Base-by-base conservation (phyloP, 768 basidiomycete genomes). In the Russula sp. region DNA sequence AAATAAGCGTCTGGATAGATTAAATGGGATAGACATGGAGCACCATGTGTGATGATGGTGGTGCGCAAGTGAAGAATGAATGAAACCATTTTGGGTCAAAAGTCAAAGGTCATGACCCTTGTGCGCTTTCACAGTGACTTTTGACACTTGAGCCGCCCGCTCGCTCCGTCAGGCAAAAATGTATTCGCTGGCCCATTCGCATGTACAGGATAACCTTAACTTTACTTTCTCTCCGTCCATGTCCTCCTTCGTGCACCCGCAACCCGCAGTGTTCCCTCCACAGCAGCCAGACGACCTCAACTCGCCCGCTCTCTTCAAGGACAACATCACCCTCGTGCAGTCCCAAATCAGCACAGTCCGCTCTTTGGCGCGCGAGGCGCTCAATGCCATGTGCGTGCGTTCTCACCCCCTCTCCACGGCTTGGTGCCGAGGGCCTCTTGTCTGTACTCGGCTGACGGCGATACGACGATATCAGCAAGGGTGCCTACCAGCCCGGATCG, bases 281-380 rank as follows among this genome's bases (percentile, higher is more conserved):
- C 54, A 57, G 2, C 57, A 59, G 35, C 57, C 63, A 40, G 61
- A 55, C 40, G 66, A 66, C 37, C 58, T 55, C n/a, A 66, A 66
- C 54, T 65, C 63, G n/a, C 63, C 66, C 5, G 37, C 54, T 6
- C 66, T 66, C 44, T 66, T 66, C 63, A 66, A 65, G 51, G 55
- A 64, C 6, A 64, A 66, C 44, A 50, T 66, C 32, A 35, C 50
- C 9, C 53, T 59, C 37, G 58, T 60, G n/a, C 66, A 66, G 11
- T 56, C 40, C 18, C 63, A 65, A 1, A 65, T 66, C 18, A 56
- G 20, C 35, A 55, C 54, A 7, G 56, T 66, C 34, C 66, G 61
- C 35, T 55, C 63, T 0, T 55, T 66, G 47, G 55, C 59, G 2
- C 66, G 55, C 45, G 64, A 59, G 50, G 66, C 66, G 39, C 63